Evolutionary conservation across 1,284 basidiomycete species (phyloP), one percentile per base, ranked within the genome.

Genomic region (Papiliotrema laurentii): DNA sequence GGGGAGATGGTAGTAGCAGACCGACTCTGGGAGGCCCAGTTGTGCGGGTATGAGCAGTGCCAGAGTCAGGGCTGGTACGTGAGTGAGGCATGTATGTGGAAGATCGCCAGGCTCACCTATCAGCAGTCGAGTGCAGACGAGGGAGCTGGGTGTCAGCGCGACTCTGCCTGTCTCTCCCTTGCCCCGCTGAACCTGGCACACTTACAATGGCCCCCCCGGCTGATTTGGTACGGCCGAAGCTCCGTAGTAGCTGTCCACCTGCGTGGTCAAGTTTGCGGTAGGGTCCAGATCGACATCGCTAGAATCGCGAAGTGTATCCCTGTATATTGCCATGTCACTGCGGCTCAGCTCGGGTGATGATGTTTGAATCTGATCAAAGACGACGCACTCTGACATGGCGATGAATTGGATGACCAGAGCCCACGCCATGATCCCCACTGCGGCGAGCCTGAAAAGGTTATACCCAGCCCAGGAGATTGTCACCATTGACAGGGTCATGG

Each of bases 391-490:
- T 5, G 58, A 58, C 16, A 68, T 36, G 5, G 53, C 54, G 22
- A 66, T 53, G 47, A 66, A 66, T 39, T 64, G 63, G 11, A 54
- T 60, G 11, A 60, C 54, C 43, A 63, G 40, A 25, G 56, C 51
- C 63, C 63, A 68, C 10, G 45, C 39, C 11, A 63, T 31, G 34
- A 64, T 56, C 13, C 56, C 49, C 2, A 61, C 42, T 11, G 55
- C 58, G 7, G 47, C 36, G 31, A 64, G 38, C 5, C 65, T 53
- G 21, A 68, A 50, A 21, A 63, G 13, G 45, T 64, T 68, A 43
- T 55, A 55, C 3, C 49, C 59, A 21, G 53, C 38, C 63, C 65
- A 68, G 3, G 47, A 44, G 10, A 54, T n/a, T n/a, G n/a, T n/a
- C n/a, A n/a, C n/a, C n/a, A n/a, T n/a, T n/a, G n/a, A n/a, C n/a